Conservation (phyloP, 305 asterid genomes). For the Rubia peregrina region DNA sequence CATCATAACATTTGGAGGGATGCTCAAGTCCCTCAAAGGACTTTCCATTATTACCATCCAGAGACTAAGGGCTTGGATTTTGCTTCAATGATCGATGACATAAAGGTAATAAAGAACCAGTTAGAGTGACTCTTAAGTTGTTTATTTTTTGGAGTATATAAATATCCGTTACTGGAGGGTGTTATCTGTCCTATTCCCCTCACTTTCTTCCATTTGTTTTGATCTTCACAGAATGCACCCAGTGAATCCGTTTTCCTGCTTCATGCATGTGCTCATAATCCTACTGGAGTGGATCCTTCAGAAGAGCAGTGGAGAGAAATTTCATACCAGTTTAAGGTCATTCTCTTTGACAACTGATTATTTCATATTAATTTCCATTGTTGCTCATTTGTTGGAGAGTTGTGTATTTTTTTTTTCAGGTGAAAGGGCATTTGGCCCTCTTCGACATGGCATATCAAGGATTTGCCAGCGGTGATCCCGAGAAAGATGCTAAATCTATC, state of each 20-base stretch:
- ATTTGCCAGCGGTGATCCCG: conserved; percentile 97
- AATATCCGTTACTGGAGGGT: conserved; percentile 1
- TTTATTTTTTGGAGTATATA: background rate
- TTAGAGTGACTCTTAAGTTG: background rate
- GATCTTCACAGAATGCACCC: conserved; percentile 72
- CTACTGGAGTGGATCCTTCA: conserved; percentile 97
- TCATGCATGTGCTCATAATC: conserved; percentile 99
- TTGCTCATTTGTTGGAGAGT: conserved; percentile 6
- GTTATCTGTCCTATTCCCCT: background rate
- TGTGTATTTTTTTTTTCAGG: conserved; percentile 37
- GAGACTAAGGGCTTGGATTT: conserved; percentile 86
- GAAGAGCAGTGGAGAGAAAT: conserved; percentile 98
- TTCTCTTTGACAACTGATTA: background rate
- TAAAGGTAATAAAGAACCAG: conserved; percentile 43
- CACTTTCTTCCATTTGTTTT: background rate
- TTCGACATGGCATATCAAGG: conserved; percentile 99
- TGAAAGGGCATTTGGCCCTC: conserved; percentile 81
- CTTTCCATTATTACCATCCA: conserved; percentile 89
- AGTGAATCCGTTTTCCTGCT: conserved; percentile 85
- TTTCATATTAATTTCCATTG: background rate
- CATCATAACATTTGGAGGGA: conserved; percentile 99
- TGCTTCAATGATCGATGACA: conserved; percentile 69
- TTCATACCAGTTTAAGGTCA: conserved; percentile 79
- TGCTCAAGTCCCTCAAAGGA: conserved; percentile 80
- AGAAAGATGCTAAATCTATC: conserved; percentile 87